A percentile compares a stretch with the other conserved stretches of the same genome.
phyloP scores from a whole-genome alignment of 2,329 filamentous ascomycete genomes.

The Lecanoromycetidae sp. region DNA sequence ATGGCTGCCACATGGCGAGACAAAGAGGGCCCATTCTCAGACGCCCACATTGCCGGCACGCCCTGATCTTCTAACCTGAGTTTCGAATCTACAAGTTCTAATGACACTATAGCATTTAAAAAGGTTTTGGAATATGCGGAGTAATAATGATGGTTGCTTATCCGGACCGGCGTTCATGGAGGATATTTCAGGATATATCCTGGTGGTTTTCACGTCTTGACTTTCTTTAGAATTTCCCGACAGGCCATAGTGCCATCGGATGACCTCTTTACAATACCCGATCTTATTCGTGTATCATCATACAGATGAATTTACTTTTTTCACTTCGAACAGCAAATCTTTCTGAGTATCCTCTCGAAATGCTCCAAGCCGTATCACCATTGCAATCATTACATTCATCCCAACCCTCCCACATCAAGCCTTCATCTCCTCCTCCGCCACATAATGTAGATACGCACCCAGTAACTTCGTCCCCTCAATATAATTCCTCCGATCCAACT shows the following conservation, averaged over 20 bases:
- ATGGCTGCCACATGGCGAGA: constrained; percentile 10
- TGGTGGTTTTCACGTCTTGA: not conserved
- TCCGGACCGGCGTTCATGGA: not conserved
- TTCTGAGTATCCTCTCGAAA: no score
- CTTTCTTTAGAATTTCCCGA: not conserved
- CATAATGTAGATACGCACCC: constrained; percentile 90
- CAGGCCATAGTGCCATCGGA: not conserved
- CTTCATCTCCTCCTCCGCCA: constrained; percentile 67
- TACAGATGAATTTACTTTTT: no score
- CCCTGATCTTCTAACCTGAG: constrained; percentile 4
- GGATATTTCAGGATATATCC: not conserved
- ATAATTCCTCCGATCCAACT: constrained; percentile 92
- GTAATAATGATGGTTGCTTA: not conserved
- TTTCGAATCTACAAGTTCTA: not conserved
- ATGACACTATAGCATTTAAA: not conserved
- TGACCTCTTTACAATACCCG: no score
- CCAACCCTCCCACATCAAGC: no score
- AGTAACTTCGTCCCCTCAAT: constrained; percentile 95
- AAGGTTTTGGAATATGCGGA: not conserved
- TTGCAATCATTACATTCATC: no score
- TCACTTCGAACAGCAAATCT: no score
- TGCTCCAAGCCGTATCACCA: no score
- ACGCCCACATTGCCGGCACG: constrained; percentile 15
- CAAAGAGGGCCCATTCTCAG: constrained; percentile 17
- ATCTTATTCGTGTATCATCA: no score